phyloP scores from a whole-genome alignment of 2,329 filamentous ascomycete genomes.

The Fusarium sp. region DNA sequence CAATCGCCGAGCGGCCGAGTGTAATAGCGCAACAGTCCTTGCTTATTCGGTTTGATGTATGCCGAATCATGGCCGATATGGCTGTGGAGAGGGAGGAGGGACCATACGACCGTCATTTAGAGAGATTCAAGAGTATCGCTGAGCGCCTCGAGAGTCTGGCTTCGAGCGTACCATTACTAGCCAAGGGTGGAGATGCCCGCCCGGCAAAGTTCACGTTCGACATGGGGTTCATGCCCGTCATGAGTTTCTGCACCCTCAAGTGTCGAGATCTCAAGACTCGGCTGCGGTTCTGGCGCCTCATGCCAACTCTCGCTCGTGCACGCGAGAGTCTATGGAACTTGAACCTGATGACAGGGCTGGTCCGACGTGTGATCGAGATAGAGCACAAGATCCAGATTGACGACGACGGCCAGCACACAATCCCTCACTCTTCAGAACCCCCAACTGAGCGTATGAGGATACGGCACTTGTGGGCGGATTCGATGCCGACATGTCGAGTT shows the following conservation, averaged over 20 bases:
- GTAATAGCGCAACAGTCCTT: background rate
- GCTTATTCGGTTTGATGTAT: background rate
- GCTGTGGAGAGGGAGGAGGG: background rate
- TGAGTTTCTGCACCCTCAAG: background rate
- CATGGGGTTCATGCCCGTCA: constrained; percentile 3
- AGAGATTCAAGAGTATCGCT: background rate
- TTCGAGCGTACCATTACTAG: background rate
- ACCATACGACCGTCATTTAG: background rate
- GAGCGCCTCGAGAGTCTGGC: background rate
- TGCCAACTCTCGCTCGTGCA: background rate
- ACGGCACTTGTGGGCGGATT: background rate
- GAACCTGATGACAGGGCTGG: background rate
- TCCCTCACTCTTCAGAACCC: background rate
- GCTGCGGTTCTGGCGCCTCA: background rate
- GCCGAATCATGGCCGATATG: background rate
- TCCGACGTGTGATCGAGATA: background rate
- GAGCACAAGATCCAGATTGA: background rate
- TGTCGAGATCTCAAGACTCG: background rate
- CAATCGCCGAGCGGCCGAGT: background rate
- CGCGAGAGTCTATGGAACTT: constrained; percentile 3
- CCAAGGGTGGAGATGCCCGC: background rate
- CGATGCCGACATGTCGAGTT: background rate
- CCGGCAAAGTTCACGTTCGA: background rate
- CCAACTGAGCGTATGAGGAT: background rate
- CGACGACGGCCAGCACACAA: background rate